Evolutionary conservation across 345 rosid genomes (phyloP), one percentile per base, ranked within the genome.

Genomic region (Linum lewisii): DNA sequence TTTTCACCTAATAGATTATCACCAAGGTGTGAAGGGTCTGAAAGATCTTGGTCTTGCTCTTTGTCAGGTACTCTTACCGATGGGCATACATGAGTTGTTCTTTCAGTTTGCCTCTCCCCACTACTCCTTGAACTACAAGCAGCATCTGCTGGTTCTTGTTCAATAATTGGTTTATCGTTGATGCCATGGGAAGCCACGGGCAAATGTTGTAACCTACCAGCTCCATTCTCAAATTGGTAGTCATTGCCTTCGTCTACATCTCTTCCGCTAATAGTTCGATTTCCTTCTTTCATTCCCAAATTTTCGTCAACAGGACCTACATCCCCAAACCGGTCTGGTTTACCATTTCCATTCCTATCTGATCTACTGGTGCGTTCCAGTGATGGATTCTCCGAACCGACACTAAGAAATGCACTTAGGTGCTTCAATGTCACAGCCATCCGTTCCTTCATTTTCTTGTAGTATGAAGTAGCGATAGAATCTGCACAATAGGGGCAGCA

Each of bases 401-500:
- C 22, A 53, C 8, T 20, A 66, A 79, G 19, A 71, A 76, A 77
- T 26, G 65, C 62, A 63, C 63, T 60, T 21, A 83, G 61, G 53
- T 74, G 59, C 65, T 76, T 77, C 75, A 74, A 74, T 21, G 79
- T 78, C 47, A 7, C 61, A 58, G 75, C 59, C 50, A 69, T 70
- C 25, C 51, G 64, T 51, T 63, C 68, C 76, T 73, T 77, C 49
- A 76, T 73, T 70, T 74, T 72, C 29, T 72, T 65, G 61, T 75
- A 79, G 32, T 77, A 65, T n/a, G 81, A 73, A 57, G 76, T 69
- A 10, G 80, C 73, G 51, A 24, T 57, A 45, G 81, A 68, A 78
- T 71, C 79, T 37, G 77, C 69, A 71, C 92, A 85, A 65, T 77
- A 81, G 16, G 84, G 84, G 56, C 88, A 85, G 63, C 57, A 64